Evolutionary conservation across 371 early-diverging fungal genomes (phyloP).

Genomic region (Syncephalis plumigaleata): DNA sequence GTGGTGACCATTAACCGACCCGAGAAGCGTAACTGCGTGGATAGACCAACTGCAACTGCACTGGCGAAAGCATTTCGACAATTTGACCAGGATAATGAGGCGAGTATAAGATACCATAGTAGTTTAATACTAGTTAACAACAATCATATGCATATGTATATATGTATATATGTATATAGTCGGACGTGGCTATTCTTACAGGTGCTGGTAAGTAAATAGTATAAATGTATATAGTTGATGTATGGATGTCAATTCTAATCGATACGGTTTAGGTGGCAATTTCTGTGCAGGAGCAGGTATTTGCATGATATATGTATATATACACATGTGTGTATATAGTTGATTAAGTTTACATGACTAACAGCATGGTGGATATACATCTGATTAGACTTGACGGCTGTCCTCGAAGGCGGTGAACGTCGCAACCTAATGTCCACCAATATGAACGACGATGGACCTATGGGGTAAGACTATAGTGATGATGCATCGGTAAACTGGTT

Average conservation of each 20-base stretch:
- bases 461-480: too few species aligned
- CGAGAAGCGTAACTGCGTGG: constrained; percentile 19
- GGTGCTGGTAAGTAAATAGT: constrained; percentile 16
- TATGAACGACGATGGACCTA: constrained; percentile 11
- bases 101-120: not conserved
- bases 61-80: constrained; percentile 18
- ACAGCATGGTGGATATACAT: not conserved
- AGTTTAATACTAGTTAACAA: too few species aligned
- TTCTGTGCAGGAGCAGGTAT: constrained; percentile 23
- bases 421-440: constrained; percentile 12
- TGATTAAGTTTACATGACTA: too few species aligned
- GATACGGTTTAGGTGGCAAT: constrained; percentile 10
- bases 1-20: constrained; percentile 18
- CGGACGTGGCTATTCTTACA: constrained; percentile 17
- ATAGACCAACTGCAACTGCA: constrained; percentile 13
- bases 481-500: too few species aligned
- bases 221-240: too few species aligned
- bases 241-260: not conserved
- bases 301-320: constrained; percentile 10
- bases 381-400: too few species aligned
- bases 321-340: constrained; percentile 13
- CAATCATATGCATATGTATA: not conserved
- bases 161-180: constrained; percentile 3
- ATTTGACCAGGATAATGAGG: constrained; percentile 16
- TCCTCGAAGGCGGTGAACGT: constrained; percentile 8